These are phyloP conservation scores for Abrus pulchellus DNA, from an alignment of 306 rosid species.

Conservation along the genomic window DNA sequence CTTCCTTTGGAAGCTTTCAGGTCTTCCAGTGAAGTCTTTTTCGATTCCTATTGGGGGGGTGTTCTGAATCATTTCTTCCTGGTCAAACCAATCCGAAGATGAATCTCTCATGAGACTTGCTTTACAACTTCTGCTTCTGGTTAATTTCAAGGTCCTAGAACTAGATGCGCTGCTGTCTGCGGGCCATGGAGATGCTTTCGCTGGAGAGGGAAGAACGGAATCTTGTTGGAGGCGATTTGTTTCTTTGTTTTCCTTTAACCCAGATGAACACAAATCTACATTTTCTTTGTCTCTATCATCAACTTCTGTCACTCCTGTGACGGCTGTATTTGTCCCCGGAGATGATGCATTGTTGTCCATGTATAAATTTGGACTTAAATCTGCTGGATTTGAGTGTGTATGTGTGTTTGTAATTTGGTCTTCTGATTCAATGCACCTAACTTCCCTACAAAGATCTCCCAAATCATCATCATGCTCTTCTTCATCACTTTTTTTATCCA, in stretches of 20 bases:
- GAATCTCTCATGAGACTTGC: constrained; percentile 65
- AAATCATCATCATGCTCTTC: constrained; percentile 58
- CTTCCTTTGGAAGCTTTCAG: constrained; percentile 56
- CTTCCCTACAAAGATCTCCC: constrained; percentile 64
- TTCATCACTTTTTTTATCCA: constrained; percentile 51
- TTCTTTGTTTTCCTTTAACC: constrained; percentile 51
- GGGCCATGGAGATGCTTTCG: constrained; percentile 55
- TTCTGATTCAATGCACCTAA: constrained; percentile 71
- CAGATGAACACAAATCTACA: constrained; percentile 52
- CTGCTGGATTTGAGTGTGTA: constrained; percentile 52
- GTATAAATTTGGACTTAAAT: constrained; percentile 54
- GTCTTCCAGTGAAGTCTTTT: constrained; percentile 59
- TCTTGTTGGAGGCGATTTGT: constrained; percentile 47
- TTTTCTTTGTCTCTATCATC: constrained; percentile 56
- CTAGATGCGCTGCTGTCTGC: constrained; percentile 48
- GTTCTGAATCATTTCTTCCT: constrained; percentile 58
- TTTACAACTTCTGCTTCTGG: constrained; percentile 85
- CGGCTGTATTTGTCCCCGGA: constrained; percentile 56
- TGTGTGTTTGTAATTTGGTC: constrained; percentile 50
- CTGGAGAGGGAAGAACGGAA: constrained; percentile 54
- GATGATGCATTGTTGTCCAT: constrained; percentile 59
- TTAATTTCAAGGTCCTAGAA: constrained; percentile 53
- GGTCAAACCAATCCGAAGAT: constrained; percentile 64
- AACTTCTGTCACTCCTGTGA: constrained; percentile 59
- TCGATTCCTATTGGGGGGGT: constrained; percentile 60